These are phyloP conservation scores for Micractinium conductrix DNA, from an alignment of 139 green algal genomes.

Conservation along the genomic window DNA sequence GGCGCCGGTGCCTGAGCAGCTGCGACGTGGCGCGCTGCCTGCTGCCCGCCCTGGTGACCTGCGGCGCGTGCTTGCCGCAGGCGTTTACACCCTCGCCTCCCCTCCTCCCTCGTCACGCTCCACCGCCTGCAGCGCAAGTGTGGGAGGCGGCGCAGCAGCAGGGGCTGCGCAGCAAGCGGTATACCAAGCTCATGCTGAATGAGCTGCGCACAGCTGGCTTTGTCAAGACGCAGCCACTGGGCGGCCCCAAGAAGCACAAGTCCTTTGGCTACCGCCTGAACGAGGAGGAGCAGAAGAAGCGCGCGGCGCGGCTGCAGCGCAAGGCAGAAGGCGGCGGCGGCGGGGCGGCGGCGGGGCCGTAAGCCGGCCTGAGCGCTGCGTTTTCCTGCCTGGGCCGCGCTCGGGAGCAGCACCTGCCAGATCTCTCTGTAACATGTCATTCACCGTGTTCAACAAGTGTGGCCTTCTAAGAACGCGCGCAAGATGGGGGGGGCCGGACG, in stretches of 20 bases:
- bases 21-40: too few relatives aligned
- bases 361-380: too few relatives aligned
- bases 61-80: too few relatives aligned
- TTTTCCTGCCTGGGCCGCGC: too few relatives aligned
- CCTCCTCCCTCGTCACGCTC: too few relatives aligned
- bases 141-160: conserved; percentile 31
- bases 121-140: conserved; percentile 28
- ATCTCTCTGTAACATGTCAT: too few relatives aligned
- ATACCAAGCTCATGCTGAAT: conserved; percentile 47
- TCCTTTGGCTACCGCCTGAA: not conserved
- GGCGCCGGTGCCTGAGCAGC: too few relatives aligned
- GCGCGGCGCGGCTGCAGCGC: not conserved
- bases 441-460: too few relatives aligned
- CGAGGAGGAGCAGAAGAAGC: not conserved
- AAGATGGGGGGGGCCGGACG: too few relatives aligned
- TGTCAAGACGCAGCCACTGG: conserved; percentile 1
- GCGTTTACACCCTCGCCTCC: too few relatives aligned
- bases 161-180: conserved; percentile 48
- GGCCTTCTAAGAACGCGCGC: too few relatives aligned
- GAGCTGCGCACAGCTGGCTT: not conserved
- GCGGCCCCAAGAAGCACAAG: not conserved
- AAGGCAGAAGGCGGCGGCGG: not conserved
- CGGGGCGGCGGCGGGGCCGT: not conserved
- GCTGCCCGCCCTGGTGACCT: not conserved
- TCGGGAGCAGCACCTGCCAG: too few relatives aligned